Evolutionary conservation across 176 grass and related monocot species (phyloP).

Genomic region (Secale cereale): DNA sequence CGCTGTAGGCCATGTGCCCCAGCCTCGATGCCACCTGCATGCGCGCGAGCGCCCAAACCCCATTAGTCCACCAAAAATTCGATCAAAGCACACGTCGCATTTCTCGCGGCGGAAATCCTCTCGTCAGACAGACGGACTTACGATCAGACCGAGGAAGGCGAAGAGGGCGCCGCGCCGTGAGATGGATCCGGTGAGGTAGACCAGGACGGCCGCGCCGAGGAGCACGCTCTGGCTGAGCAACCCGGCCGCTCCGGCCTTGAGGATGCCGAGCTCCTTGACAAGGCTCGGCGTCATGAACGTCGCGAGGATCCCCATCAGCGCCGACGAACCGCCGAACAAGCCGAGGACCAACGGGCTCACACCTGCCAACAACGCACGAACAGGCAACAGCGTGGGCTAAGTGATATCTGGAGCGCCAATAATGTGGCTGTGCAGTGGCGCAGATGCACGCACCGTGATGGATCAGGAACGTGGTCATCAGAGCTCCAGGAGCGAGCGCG

Average conservation of each 20-base stretch:
- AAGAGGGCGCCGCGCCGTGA: constrained; percentile 21
- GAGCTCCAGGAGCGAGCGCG: constrained; percentile 50
- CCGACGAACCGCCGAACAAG: constrained; percentile 44
- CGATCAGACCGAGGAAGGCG: constrained; percentile 46
- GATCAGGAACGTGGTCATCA: constrained; percentile 68
- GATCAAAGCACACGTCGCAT: neutral
- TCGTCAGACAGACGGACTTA: neutral
- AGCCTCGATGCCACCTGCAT: constrained; percentile 54
- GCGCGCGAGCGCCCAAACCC: neutral
- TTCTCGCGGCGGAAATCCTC: neutral
- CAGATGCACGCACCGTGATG: constrained; percentile 21
- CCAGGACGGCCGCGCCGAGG: constrained; percentile 28
- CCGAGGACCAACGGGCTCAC: constrained; percentile 36
- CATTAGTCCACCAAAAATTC: neutral
- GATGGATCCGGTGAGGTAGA: constrained; percentile 31
- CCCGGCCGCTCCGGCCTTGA: constrained; percentile 57
- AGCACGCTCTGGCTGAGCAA: constrained; percentile 41
- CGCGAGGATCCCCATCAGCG: constrained; percentile 42
- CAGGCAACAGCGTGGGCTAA: neutral
- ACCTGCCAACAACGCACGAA: constrained; percentile 11
- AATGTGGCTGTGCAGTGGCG: neutral
- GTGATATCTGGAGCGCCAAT: neutral
- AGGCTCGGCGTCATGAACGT: constrained; percentile 42
- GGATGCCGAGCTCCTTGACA: constrained; percentile 49
- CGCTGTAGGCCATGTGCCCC: constrained; percentile 67